These are phyloP conservation scores for Fusarium sp. DNA, from an alignment of 2,329 filamentous ascomycete genomes.

Conservation along the genomic window DNA sequence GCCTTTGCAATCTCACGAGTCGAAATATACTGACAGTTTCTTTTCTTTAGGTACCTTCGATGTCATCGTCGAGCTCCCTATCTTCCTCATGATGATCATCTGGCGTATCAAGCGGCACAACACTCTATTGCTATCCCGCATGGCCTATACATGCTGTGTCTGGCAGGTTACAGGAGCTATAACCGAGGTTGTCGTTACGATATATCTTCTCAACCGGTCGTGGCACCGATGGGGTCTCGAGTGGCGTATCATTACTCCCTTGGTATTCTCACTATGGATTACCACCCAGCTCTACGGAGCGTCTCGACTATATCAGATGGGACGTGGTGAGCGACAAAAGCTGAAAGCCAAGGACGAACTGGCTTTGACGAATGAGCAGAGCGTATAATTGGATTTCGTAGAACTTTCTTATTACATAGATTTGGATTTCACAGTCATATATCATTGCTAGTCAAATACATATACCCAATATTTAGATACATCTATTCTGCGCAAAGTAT, in stretches of 20 bases:
- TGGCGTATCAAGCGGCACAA: constrained; percentile 13
- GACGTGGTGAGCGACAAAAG: neutral
- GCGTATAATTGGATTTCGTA: neutral
- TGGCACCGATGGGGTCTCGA: constrained; percentile 1
- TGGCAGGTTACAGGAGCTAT: neutral
- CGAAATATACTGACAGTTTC: neutral
- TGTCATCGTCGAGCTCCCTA: constrained; percentile 17
- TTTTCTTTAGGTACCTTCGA: neutral
- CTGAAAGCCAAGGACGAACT: neutral
- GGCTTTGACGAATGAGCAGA: neutral
- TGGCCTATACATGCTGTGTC: constrained; percentile 10
- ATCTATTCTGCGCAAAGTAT: too few species aligned
- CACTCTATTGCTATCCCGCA: neutral
- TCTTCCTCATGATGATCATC: constrained; percentile 11
- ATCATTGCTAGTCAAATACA: neutral
- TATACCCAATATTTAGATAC: neutral
- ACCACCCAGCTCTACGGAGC: constrained; percentile 14
- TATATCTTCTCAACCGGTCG: constrained; percentile 12
- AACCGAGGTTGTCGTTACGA: neutral
- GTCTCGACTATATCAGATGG: constrained; percentile 11
- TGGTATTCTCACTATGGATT: constrained; percentile 13
- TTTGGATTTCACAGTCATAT: neutral
- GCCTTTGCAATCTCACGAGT: accelerated
- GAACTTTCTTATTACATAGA: neutral
- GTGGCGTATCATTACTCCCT: constrained; percentile 3